Conservation (phyloP, 371 early-diverging fungal species). For the Lichtheimia hyalospora region DNA sequence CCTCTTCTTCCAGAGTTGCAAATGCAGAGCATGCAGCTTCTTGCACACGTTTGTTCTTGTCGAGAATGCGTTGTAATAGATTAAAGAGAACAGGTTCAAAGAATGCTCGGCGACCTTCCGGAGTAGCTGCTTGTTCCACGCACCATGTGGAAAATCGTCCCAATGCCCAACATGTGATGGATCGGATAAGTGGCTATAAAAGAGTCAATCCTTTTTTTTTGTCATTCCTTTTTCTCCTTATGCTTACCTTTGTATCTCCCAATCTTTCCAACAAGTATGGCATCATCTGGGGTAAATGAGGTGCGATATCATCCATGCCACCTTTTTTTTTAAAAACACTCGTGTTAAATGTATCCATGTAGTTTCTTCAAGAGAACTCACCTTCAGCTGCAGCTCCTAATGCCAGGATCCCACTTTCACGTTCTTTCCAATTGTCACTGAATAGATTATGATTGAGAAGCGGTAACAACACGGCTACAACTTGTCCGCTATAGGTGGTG, state of each 20-base stretch:
- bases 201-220: background rate
- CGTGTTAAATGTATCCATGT: background rate
- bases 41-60: slow-evolving; percentile 93
- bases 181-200: slow-evolving; percentile 80
- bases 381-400: slow-evolving; percentile 96
- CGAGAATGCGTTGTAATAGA: slow-evolving; percentile 75
- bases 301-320: slow-evolving; percentile 78
- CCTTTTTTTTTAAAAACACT: slow-evolving; percentile 26
- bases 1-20: slow-evolving; percentile 90
- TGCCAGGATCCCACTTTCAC: slow-evolving; percentile 93
- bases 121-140: slow-evolving; percentile 49
- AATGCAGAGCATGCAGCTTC: slow-evolving; percentile 95
- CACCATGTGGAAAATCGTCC: slow-evolving; percentile 91
- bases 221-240: slow-evolving; percentile 4
- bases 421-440: slow-evolving; percentile 80
- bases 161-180: slow-evolving; percentile 96
- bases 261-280: slow-evolving; percentile 78
- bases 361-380: background rate
- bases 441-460: slow-evolving; percentile 75
- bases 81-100: slow-evolving; percentile 84
- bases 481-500: slow-evolving; percentile 71
- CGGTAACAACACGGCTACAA: slow-evolving; percentile 79
- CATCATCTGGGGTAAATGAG: slow-evolving; percentile 83
- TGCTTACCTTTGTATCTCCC: slow-evolving; percentile 68
- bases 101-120: slow-evolving; percentile 64